Evolutionary conservation across 129 eudicot genomes (phyloP), one percentile per base, ranked within the genome.

Genomic region (Saposhnikovia divaricata): DNA sequence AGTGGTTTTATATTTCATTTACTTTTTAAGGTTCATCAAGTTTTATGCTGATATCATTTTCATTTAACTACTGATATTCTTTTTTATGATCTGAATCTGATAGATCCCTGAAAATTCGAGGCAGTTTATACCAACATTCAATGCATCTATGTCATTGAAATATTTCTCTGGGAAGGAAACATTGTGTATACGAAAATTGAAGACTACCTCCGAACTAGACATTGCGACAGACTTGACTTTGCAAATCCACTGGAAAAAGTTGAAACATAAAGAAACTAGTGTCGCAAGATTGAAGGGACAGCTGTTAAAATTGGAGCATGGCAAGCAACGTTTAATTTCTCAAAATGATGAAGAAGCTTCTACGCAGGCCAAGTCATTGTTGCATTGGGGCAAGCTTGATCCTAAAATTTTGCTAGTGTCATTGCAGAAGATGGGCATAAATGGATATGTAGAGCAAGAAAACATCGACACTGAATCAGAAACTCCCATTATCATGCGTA

Each of bases 261-360:
- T 91, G 71, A 81, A 82, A 48, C 69, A 86, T 2, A 59, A 80
- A 42, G 85, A 89, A 27, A 59, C 80, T 48, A 80, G 72, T 48
- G 38, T 86, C 7, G 80, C 92, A 39, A 90, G 94, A 80, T 80
- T 90, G 83, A 86, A 84, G 72, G 99, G 99, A 10, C 90, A 89
- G 72, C 86, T 92, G 12, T 76, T 72, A 23, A 34, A 34, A 34
- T 71, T 87, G 46, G 92, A 92, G 66, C 82, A 84, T 1, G 96
- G 96, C 11, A 90, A 78, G 71, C 84, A 86, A 66, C 87, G 81
- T 53, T 79, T 92, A 74, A 63, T 59, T 48, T 78, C 72, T 23
- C 87, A 80, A 46, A 81, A 81, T 5, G 79, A 80, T 9, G 78
- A 77, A 21, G 71, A 12, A 28, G 15, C 47, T 40, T 57, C 82